Conservation (phyloP, 2,329 filamentous ascomycete species). For the Xylariaceae sp. region DNA sequence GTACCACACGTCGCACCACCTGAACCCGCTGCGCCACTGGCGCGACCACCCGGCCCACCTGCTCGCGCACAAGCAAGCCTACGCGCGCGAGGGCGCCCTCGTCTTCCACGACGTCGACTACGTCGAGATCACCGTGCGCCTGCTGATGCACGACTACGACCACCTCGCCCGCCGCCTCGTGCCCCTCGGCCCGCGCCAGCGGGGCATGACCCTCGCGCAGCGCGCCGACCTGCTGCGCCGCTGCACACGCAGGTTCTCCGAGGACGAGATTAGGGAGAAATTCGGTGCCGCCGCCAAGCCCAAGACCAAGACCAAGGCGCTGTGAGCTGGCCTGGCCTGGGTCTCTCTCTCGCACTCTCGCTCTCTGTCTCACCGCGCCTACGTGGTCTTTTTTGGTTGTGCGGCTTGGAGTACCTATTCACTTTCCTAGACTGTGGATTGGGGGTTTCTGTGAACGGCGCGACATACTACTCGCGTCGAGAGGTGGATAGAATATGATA, state of each 20-base stretch:
- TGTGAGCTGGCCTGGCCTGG: no score
- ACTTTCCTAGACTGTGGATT: no score
- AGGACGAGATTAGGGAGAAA: constrained; percentile 55
- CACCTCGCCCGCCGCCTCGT: constrained; percentile 63
- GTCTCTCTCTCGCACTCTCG: no score
- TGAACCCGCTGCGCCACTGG: constrained; percentile 74
- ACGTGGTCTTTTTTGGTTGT: no score
- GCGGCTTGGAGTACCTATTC: no score
- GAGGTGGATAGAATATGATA: no score
- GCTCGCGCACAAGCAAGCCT: constrained; percentile 59
- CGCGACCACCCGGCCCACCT: constrained; percentile 71
- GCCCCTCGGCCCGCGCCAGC: constrained; percentile 61
- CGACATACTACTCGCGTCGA: no score
- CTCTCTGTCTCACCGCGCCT: no score
- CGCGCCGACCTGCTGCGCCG: constrained; percentile 53
- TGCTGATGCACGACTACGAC: constrained; percentile 64
- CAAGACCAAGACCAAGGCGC: no score
- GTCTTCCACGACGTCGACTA: constrained; percentile 80
- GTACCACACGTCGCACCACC: constrained; percentile 74
- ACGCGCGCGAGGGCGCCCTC: constrained; percentile 59
- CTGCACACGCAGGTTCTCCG: constrained; percentile 58
- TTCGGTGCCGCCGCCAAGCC: constrained; percentile 35
- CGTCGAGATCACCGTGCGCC: constrained; percentile 62
- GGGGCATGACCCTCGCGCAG: constrained; percentile 56
- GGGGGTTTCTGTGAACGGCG: no score